A percentile compares a stretch with the other conserved stretches of the same genome.
These are phyloP conservation scores for Ceratobasidium sp. DNA, from an alignment of 1,284 basidiomycete genomes.

Conservation along the genomic window DNA sequence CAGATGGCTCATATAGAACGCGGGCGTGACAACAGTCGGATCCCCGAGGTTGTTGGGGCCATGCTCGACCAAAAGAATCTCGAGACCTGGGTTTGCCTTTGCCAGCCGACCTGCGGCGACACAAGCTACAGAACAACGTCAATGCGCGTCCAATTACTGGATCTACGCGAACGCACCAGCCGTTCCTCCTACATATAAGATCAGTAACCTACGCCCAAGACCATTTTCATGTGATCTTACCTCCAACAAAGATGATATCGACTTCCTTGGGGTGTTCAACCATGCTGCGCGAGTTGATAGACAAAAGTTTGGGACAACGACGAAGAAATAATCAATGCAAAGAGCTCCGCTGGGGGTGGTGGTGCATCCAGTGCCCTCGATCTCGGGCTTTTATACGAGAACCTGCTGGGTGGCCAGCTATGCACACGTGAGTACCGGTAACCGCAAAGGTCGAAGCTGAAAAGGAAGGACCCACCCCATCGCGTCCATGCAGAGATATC, in stretches of 20 bases:
- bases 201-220: background rate
- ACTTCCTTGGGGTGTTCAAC: slow-evolving; percentile 17
- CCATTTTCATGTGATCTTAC: background rate
- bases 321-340: background rate
- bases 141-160: background rate
- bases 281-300: background rate
- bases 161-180: slow-evolving; percentile 19
- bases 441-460: background rate
- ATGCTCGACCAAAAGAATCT: slow-evolving; percentile 40
- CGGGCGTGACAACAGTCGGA: slow-evolving; percentile 21
- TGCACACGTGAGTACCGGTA: slow-evolving; percentile 23
- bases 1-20: slow-evolving; percentile 18
- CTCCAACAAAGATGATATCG: slow-evolving; percentile 41
- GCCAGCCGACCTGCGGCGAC: slow-evolving; percentile 42
- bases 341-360: no score
- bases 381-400: slow-evolving; percentile 14
- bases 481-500: background rate
- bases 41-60: slow-evolving; percentile 33
- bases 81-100: slow-evolving; percentile 31
- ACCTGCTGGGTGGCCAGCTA: background rate
- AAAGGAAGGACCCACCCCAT: background rate
- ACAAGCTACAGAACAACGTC: slow-evolving; percentile 12
- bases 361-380: no score
- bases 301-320: background rate
- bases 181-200: slow-evolving; percentile 23